Conservation (phyloP, 2,329 filamentous ascomycete genomes). For the Neonectria hederae region DNA sequence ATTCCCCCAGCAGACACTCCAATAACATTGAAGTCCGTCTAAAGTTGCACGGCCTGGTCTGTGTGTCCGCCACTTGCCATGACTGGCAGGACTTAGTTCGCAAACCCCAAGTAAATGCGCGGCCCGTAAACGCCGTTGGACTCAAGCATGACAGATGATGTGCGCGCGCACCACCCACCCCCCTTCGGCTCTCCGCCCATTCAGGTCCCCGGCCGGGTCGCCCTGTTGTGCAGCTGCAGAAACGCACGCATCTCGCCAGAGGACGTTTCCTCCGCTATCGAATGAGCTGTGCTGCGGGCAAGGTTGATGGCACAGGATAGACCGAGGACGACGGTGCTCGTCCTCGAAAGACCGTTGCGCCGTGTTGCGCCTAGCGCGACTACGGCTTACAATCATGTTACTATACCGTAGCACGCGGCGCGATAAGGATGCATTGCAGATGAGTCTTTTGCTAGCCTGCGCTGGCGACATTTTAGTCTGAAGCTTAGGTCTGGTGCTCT, state of each 20-base stretch:
- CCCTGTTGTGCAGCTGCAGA: background rate
- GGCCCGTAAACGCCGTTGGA: background rate
- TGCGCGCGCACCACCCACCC: background rate
- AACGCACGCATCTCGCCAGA: background rate
- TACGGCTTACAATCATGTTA: background rate
- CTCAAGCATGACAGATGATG: background rate
- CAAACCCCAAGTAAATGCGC: background rate
- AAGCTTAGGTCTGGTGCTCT: background rate
- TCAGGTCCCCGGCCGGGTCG: background rate
- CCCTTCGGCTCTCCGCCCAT: background rate
- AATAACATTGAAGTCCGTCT: background rate
- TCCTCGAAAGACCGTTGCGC: too few species aligned
- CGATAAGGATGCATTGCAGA: background rate
- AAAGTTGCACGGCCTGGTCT: background rate
- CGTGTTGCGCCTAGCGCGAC: too few species aligned
- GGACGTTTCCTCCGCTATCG: background rate
- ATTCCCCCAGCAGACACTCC: conserved; percentile 11
- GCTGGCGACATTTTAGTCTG: background rate
- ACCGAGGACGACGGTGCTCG: too few species aligned
- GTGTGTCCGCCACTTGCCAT: background rate
- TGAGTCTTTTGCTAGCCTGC: background rate
- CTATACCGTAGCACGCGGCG: background rate
- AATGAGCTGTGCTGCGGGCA: background rate
- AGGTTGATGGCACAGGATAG: background rate
- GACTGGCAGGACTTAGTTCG: background rate